phyloP scores from a whole-genome alignment of 331 rosid species.

The Cydonia oblonga region DNA sequence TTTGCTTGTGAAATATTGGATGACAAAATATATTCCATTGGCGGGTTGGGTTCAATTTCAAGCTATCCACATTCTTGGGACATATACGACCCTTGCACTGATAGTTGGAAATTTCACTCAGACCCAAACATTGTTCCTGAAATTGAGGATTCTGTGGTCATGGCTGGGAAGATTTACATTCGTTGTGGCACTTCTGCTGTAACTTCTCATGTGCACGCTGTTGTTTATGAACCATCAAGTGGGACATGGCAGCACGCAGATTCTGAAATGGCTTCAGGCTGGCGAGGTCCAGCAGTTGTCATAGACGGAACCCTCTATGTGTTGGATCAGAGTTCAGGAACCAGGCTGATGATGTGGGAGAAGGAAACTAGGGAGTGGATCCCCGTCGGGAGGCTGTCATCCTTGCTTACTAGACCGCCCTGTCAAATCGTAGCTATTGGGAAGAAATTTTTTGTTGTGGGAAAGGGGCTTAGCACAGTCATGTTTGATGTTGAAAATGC shows the following conservation, averaged over 20 bases:
- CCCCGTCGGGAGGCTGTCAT: conserved; percentile 62
- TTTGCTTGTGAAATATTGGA: conserved; percentile 74
- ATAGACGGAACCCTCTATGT: conserved; percentile 47
- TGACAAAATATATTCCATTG: conserved; percentile 66
- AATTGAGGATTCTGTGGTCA: conserved; percentile 61
- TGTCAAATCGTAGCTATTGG: conserved; percentile 71
- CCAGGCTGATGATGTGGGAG: conserved; percentile 66
- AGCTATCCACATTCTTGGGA: conserved; percentile 74
- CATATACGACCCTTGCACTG: conserved; percentile 42
- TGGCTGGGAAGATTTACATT: conserved; percentile 67
- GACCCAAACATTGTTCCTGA: conserved; percentile 52
- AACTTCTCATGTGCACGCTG: conserved; percentile 39
- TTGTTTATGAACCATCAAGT: conserved; percentile 64
- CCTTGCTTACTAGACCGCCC: conserved; percentile 80
- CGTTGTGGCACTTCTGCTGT: conserved; percentile 41
- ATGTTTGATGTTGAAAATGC: conserved; percentile 50
- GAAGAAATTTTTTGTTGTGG: conserved; percentile 50
- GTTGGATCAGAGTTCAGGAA: conserved; percentile 68
- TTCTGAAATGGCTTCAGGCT: conserved; percentile 64
- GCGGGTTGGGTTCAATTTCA: conserved; percentile 65
- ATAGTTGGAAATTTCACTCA: conserved; percentile 43
- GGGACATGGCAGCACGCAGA: conserved; percentile 71
- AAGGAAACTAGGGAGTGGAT: conserved; percentile 53
- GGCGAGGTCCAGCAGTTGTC: conserved; percentile 86
- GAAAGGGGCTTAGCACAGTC: conserved; percentile 80